Evolutionary conservation across 768 basidiomycete genomes (phyloP).

Genomic region (Naematelia aurantialba): DNA sequence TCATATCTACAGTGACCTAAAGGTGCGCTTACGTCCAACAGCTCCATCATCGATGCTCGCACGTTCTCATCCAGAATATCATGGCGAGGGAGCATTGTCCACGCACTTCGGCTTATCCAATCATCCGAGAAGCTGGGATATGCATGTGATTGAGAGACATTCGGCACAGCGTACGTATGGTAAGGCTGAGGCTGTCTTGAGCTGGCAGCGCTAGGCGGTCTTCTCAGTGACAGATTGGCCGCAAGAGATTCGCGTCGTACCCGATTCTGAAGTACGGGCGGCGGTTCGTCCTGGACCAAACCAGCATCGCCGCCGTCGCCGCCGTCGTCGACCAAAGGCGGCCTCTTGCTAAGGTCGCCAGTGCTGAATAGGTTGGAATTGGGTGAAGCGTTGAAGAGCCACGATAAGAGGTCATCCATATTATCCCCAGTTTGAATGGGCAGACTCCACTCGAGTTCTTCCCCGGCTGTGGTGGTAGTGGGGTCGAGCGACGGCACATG

Average conservation of each 20-base stretch:
- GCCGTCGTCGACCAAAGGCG: neutral
- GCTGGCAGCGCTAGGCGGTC: too few species aligned
- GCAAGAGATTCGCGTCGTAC: too few species aligned
- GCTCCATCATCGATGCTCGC: constrained; percentile 9
- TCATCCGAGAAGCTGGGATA: too few species aligned
- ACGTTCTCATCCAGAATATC: constrained; percentile 12
- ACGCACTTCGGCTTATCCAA: too few species aligned
- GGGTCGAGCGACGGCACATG: neutral
- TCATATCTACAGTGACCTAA: neutral
- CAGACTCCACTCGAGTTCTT: neutral
- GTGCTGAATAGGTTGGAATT: constrained; percentile 5
- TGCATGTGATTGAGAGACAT: too few species aligned
- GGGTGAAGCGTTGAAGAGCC: constrained; percentile 12
- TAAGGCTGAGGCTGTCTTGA: too few species aligned
- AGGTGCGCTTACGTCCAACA: constrained; percentile 22
- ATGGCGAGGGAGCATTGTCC: too few species aligned
- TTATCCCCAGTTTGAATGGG: constrained; percentile 8
- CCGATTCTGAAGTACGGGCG: too few species aligned
- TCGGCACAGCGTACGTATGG: too few species aligned
- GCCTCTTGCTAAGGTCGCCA: neutral
- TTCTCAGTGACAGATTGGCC: too few species aligned
- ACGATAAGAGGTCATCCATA: constrained; percentile 17
- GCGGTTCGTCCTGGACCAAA: too few species aligned
- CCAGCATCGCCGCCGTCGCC: neutral
- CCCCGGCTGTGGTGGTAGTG: neutral